Conservation (phyloP, 2,329 filamentous ascomycete species). For the Incumbomyces lentus region DNA sequence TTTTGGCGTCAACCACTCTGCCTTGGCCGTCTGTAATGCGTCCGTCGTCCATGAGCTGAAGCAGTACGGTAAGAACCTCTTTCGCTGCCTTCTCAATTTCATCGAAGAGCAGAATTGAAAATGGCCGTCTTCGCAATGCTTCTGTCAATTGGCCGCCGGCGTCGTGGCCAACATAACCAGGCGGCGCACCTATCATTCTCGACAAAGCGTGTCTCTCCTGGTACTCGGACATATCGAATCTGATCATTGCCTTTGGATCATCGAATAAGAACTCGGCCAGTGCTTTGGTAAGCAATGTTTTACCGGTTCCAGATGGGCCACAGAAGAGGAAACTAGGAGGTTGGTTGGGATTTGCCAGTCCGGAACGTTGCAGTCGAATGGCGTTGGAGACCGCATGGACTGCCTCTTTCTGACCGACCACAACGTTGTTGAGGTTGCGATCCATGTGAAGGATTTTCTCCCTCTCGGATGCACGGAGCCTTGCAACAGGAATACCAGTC, state of each 20-base stretch:
- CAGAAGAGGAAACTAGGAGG: constrained; percentile 98
- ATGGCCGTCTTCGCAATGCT: constrained; percentile 82
- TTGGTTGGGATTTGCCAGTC: constrained; percentile 89
- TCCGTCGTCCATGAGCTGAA: constrained; percentile 99
- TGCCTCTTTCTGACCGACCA: constrained; percentile 90
- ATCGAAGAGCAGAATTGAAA: constrained; percentile 95
- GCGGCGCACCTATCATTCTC: constrained; percentile 94
- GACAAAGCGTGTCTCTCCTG: constrained; percentile 93
- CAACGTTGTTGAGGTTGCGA: constrained; percentile 67
- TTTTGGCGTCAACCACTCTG: constrained; percentile 84
- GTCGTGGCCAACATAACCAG: constrained; percentile 94
- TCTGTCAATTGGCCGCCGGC: constrained; percentile 93
- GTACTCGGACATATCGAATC: constrained; percentile 99
- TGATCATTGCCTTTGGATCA: constrained; percentile 93
- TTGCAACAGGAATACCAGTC: constrained; percentile 96
- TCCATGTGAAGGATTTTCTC: constrained; percentile 99
- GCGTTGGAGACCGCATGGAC: constrained; percentile 89
- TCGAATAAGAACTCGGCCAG: constrained; percentile 97
- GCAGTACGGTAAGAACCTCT: constrained; percentile 86
- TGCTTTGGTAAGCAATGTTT: constrained; percentile 92
- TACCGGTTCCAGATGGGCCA: constrained; percentile 94
- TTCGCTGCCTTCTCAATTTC: constrained; percentile 98
- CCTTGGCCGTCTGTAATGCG: constrained; percentile 98
- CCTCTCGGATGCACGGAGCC: constrained; percentile 89
- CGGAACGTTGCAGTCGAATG: constrained; percentile 88